These are phyloP conservation scores for Carex pumila DNA, from an alignment of 176 grass and related monocot species.

Conservation along the genomic window DNA sequence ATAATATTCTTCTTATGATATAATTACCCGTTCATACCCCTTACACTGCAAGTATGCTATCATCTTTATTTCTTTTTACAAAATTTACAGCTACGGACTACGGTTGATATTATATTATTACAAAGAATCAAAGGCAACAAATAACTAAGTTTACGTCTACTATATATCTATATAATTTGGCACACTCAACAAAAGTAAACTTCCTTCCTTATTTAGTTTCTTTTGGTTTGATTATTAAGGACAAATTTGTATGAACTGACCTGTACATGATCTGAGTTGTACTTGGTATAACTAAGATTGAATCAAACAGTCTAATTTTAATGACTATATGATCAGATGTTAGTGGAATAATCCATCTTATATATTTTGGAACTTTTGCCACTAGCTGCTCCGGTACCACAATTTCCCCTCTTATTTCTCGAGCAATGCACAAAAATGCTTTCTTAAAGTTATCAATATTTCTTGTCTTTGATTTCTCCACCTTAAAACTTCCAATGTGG, in stretches of 20 bases:
- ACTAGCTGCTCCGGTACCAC: neutral
- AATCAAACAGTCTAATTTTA: neutral
- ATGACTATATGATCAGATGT: neutral
- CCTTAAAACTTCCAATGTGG: neutral
- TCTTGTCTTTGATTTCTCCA: neutral
- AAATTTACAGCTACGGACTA: neutral
- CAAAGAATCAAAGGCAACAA: neutral
- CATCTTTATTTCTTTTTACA: neutral
- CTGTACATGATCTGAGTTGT: neutral
- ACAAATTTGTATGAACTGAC: neutral
- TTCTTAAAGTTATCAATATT: neutral
- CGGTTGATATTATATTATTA: neutral
- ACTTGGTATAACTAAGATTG: neutral
- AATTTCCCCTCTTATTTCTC: neutral
- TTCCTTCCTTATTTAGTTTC: neutral
- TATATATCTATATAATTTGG: neutral
- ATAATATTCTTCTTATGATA: no score
- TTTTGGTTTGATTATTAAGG: neutral
- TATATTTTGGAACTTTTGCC: neutral
- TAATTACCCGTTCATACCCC: no score
- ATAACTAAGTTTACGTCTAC: neutral
- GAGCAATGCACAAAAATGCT: neutral
- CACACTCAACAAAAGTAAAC: neutral
- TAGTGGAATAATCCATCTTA: neutral
- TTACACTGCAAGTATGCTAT: slow-evolving; percentile 72